A percentile compares a stretch with the other conserved stretches of the same genome.
phyloP scores from a whole-genome alignment of 805 yeast species.

The Sugiyamaella qingdaonensis region DNA sequence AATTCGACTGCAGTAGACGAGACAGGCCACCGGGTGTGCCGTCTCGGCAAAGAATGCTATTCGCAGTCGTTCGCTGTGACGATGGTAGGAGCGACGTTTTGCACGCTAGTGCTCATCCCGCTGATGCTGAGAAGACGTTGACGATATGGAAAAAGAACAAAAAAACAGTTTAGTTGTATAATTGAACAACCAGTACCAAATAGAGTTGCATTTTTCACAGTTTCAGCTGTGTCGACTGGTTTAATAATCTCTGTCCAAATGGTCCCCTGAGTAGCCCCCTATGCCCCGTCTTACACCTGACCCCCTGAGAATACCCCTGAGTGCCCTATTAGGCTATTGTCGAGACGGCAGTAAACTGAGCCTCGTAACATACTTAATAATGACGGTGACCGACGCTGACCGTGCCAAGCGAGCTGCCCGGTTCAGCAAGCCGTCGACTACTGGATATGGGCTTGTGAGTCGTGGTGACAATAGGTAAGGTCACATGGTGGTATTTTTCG shows the following conservation, averaged over 20 bases:
- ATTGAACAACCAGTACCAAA: too few species aligned
- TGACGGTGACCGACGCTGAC: not conserved
- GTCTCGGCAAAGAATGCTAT: conserved; percentile 23
- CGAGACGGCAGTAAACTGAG: too few species aligned
- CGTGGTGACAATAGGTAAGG: conserved; percentile 36
- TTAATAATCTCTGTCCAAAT: too few species aligned
- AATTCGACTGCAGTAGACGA: conserved; percentile 27
- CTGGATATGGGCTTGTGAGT: conserved; percentile 40
- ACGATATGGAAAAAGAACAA: too few species aligned
- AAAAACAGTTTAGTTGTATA: too few species aligned
- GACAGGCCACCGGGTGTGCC: conserved; percentile 21
- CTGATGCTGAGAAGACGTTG: not conserved
- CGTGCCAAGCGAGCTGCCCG: conserved; percentile 11
- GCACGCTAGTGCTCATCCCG: not conserved
- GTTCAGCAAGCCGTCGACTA: conserved; percentile 7
- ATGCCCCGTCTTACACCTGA: too few species aligned
- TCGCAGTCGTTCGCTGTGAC: conserved; percentile 19
- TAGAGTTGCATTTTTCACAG: too few species aligned
- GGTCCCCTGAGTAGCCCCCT: too few species aligned
- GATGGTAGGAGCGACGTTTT: not conserved
- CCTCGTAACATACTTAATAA: not conserved
- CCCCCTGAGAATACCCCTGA: too few species aligned
- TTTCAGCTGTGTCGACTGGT: too few species aligned
- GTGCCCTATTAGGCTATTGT: too few species aligned
- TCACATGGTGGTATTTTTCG: too few species aligned